A percentile compares a stretch with the other conserved stretches of the same genome.
phyloP scores from a whole-genome alignment of 257 asterid species.

The Solanum virginianum region DNA sequence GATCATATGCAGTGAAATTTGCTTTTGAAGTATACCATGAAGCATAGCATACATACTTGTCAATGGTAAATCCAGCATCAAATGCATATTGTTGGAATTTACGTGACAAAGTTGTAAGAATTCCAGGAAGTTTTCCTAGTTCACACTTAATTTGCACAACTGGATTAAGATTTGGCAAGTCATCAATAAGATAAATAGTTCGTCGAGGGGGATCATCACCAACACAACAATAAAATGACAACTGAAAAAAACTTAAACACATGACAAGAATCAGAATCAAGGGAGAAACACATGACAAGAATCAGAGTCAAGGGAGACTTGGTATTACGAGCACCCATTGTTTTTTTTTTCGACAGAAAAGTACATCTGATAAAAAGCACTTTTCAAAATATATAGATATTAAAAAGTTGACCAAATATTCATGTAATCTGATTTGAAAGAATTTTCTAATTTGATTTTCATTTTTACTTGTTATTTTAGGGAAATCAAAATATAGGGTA shows the following conservation, averaged over 20 bases:
- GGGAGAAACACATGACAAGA: not conserved
- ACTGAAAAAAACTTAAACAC: not conserved
- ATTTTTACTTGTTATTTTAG: too few relatives aligned
- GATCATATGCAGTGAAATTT: not conserved
- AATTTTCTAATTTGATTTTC: too few relatives aligned
- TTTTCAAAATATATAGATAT: not conserved
- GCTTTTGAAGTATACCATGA: not conserved
- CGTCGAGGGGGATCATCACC: not conserved
- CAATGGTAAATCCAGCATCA: not conserved
- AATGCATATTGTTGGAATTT: not conserved
- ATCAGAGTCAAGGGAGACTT: not conserved
- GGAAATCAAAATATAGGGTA: too few relatives aligned
- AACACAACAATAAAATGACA: not conserved
- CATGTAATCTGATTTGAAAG: not conserved
- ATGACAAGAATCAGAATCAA: not conserved
- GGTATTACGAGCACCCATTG: not conserved
- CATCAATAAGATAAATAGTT: not conserved
- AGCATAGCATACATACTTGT: not conserved
- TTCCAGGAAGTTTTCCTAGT: not conserved
- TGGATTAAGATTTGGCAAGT: not conserved
- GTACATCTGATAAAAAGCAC: not conserved
- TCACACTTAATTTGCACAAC: not conserved
- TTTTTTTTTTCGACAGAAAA: not conserved
- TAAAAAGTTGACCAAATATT: not conserved
- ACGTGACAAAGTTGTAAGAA: not conserved